Evolutionary conservation across 305 asterid genomes (phyloP), one percentile per base, ranked within the genome.

Genomic region (Rubia occidens): DNA sequence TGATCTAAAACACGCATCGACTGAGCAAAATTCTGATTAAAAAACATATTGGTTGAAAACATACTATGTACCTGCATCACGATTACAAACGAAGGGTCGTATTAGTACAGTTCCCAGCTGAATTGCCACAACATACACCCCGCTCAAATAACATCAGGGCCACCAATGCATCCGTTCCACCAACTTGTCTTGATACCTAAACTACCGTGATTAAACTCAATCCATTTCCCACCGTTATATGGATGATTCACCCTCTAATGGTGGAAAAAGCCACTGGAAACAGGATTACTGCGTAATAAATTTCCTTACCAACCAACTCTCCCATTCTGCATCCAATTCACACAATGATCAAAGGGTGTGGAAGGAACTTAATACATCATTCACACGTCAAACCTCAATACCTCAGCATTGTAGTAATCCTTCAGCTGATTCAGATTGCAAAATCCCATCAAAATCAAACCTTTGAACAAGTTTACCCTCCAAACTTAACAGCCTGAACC

Each of bases 381-480:
- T 89, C 97, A 86, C 82, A 91, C 99, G 86, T 85, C 97, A 95
- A 95, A 91, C 99, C 86, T 85, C 97, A 95, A 95, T 95, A 96
- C 98, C 96, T 95, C 98, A 71, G 98, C 96, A 74, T 80, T 80
- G 85, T 89, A 95, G 85, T 95, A 95, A 3, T 83, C 95, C 80
- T 83, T 86, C 87, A 95, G 80, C 82, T 95, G 98, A 75, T 80
- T 79, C 35, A 97, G 99, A 83, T 39, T 37, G 49, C 68, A 76
- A 70, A 58, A 81, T 8, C n/a, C 49, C 21, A 59, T 59, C 54
- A 67, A 18, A 72, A 45, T 51, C 39, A 18, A 70, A 47, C 39
- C 40, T 43, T 61, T 32, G 32, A 42, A 35, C 29, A 49, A 26
- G 13, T 32, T 43, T 20, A 10, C 26, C 40, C 29, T 54, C 14